Percentiles rank a stretch among this genome's conserved stretches.
Conservation (phyloP, 1,284 basidiomycete species). For the Malassezia psittaci region DNA sequence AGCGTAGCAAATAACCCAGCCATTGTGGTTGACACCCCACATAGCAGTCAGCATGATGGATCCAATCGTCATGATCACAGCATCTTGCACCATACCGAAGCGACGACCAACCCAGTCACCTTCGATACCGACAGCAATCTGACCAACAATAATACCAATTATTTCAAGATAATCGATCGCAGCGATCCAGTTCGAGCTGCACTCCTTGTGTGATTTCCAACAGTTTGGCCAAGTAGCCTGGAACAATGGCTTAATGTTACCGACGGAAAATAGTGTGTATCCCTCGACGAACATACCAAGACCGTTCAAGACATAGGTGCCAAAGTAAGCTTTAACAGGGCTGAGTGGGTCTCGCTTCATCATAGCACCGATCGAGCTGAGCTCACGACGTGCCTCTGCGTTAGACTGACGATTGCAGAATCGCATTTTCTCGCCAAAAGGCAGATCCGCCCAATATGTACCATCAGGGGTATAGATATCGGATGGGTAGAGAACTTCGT, state of each 20-base stretch:
- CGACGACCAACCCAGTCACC: slow-evolving; percentile 55
- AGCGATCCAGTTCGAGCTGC: slow-evolving; percentile 51
- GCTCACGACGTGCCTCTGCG: slow-evolving; percentile 50
- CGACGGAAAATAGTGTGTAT: slow-evolving; percentile 54
- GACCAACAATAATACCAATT: slow-evolving; percentile 54
- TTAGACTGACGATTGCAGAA: slow-evolving; percentile 51
- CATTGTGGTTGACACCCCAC: slow-evolving; percentile 53
- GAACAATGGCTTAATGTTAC: slow-evolving; percentile 46
- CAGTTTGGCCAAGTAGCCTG: slow-evolving; percentile 33
- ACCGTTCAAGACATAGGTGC: slow-evolving; percentile 52
- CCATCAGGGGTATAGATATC: slow-evolving; percentile 39
- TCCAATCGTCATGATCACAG: slow-evolving; percentile 50
- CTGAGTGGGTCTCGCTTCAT: slow-evolving; percentile 52
- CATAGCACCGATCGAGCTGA: slow-evolving; percentile 50
- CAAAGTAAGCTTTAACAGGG: slow-evolving; percentile 51
- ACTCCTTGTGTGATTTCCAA: slow-evolving; percentile 52
- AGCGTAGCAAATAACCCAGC: slow-evolving; percentile 55
- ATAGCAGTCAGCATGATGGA: slow-evolving; percentile 54
- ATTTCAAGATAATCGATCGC: slow-evolving; percentile 52
- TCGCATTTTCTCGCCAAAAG: slow-evolving; percentile 27
- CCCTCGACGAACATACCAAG: slow-evolving; percentile 54
- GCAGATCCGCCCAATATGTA: slow-evolving; percentile 49
- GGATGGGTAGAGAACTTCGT: slow-evolving; percentile 35
- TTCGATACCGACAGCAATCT: slow-evolving; percentile 54
- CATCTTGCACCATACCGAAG: slow-evolving; percentile 51